A percentile compares a stretch with the other conserved stretches of the same genome.
phyloP scores from a whole-genome alignment of 306 rosid genomes.

The Lathyrus sativus region DNA sequence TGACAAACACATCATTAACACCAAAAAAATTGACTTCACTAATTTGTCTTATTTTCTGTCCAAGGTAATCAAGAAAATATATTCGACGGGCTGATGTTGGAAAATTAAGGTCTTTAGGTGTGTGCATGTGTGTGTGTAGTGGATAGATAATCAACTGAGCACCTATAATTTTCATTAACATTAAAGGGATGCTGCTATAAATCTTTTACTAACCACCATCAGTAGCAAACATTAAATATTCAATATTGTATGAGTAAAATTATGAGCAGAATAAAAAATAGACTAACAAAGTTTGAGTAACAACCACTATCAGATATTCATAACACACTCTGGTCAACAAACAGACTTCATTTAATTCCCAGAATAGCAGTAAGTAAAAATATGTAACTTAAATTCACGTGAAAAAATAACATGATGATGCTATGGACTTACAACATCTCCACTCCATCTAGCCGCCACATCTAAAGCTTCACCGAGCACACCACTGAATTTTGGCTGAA shows the following conservation, averaged over 20 bases:
- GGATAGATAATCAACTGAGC: slow-evolving; percentile 17
- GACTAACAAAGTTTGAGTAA: slow-evolving; percentile 2
- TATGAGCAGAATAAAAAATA: neutral
- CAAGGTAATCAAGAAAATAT: slow-evolving; percentile 4
- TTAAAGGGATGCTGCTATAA: slow-evolving; percentile 6
- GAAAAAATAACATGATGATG: slow-evolving; percentile 24
- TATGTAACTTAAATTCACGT: slow-evolving; percentile 21
- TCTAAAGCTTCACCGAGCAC: slow-evolving; percentile 95
- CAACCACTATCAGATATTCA: neutral
- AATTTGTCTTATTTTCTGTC: neutral
- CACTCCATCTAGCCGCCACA: slow-evolving; percentile 95
- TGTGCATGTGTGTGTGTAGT: neutral
- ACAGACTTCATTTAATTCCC: slow-evolving; percentile 21
- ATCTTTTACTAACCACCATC: neutral
- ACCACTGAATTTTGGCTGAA: slow-evolving; percentile 85
- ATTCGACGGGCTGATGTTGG: neutral
- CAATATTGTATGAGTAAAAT: slow-evolving; percentile 3
- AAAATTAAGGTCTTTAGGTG: neutral
- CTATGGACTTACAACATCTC: slow-evolving; percentile 81
- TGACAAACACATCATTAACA: slow-evolving; percentile 6
- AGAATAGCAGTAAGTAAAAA: slow-evolving; percentile 29
- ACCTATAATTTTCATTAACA: neutral
- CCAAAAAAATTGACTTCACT: slow-evolving; percentile 19
- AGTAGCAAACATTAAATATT: slow-evolving; percentile 23
- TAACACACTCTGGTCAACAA: slow-evolving; percentile 24